Evolutionary conservation across 2,329 filamentous ascomycete species (phyloP), one percentile per base, ranked within the genome.

Genomic region (Paraphoma sp.): DNA sequence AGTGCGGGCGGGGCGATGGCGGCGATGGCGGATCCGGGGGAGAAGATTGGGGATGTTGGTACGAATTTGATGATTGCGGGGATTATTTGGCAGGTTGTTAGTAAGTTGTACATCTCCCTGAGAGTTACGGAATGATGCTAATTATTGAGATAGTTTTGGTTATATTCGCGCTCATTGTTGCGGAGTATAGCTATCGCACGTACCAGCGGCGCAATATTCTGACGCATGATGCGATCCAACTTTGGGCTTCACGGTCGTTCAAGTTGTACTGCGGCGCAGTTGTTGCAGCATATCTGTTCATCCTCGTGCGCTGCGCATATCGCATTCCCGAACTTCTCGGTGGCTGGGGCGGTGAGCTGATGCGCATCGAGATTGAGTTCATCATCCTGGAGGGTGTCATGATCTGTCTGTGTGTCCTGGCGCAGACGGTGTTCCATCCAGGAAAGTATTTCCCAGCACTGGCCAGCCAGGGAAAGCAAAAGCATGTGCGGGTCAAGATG

Each of bases 1-100:
- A 83, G 82, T 8, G 78, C 78, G 2, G 84, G 84, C 9, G 85
- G 85, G 45, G 84, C 79, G 36, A 75, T 86, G 41, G 83, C 86
- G 1, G 83, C 85, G 0, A 80, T 80, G 0, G 81, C 82, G 0
- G 71, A 79, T 11, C 63, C 67, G 2, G 62, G 67, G 1, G 56
- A 80, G 10, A 73, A 79, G 6, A 45, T 60, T 4, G 47, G 63
- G 7, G 71, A 82, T 43, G 68, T 78, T 3, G 84, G 84, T 1
- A 80, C 83, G 42, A 71, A 84, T 56, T 79, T 86, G 53, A 86
- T 86, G 73, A 81, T 86, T 46, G 79, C 83, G 0, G 85, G 84
- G 54, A 81, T 87, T 18, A 79, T 80, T 1, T 81, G 82, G 61
- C 85, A 87, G 70, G 83, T 87, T 14, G 77, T 78, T 6, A 83